Evolutionary conservation across 2,329 filamentous ascomycete species (phyloP), one percentile per base, ranked within the genome.

Genomic region (Hypocrella siamensis): DNA sequence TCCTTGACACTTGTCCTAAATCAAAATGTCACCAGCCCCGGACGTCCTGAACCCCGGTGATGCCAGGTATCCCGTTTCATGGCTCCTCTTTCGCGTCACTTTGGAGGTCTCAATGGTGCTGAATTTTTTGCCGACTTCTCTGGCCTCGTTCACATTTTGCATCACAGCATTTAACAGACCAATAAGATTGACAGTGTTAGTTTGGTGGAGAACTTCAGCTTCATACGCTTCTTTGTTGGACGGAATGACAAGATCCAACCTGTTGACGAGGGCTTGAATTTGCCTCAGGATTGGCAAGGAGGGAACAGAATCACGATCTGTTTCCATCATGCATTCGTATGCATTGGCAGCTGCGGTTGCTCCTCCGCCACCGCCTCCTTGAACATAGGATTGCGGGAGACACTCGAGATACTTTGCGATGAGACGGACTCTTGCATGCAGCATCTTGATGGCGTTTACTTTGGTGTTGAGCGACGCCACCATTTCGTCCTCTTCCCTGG

Each of bases 381-480:
- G n/a, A n/a, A 75, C 58, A 45, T 75, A 75, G 16, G 74, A 75
- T 6, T 71, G 64, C 1, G 80, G 79, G 3, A 90, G 67, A 11
- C 67, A 69, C 39, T 77, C 63, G 29, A 98, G 72, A 50, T 94
- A 96, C n/a, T 65, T 65, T 37, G 69, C 68, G 42, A 88, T 68
- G 34, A 88, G 67, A 28, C 70, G 66, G 42, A 90, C 72, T 31
- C 82, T 74, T 6, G 76, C 72, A 46, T 88, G 77, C 18, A 98
- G 72, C 75, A 93, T 94, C 57, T 85, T 88, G 47, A 94, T 79
- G 17, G 90, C 86, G 54, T 94, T 96, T 39, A 79, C 71, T 46
- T 93, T 93, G 38, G 85, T 80, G 18, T 78, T 90, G 16, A 98
- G 71, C 12, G 70, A 60, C 17, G 70, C 63, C 34, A 77, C 62